Conservation (phyloP, 1,139 yeast genomes). For the Nakaseomyces delphensis region DNA sequence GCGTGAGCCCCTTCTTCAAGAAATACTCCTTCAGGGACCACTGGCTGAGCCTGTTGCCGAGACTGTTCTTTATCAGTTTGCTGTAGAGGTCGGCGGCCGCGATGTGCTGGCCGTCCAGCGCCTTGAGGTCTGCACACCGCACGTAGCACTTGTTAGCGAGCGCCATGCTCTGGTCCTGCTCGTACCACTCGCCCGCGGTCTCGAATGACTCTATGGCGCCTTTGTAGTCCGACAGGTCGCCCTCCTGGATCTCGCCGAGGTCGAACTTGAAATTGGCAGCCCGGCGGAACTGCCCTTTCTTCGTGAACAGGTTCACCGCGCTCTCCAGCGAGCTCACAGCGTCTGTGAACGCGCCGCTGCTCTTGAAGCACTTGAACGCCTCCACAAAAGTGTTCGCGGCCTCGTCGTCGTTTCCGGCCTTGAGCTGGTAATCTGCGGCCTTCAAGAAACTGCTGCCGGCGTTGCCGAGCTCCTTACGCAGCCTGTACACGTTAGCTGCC, state of each 20-base stretch:
- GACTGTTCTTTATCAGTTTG: constrained; percentile 62
- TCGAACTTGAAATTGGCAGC: constrained; percentile 93
- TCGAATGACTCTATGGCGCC: constrained; percentile 75
- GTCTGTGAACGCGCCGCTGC: constrained; percentile 58
- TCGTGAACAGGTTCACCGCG: constrained; percentile 78
- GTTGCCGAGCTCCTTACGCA: constrained; percentile 54
- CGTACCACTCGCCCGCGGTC: constrained; percentile 93
- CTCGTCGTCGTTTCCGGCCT: constrained; percentile 76
- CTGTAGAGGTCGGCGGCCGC: constrained; percentile 73
- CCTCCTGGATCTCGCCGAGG: constrained; percentile 78
- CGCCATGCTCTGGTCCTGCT: constrained; percentile 89
- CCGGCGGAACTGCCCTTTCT: constrained; percentile 89
- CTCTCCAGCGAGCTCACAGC: constrained; percentile 69
- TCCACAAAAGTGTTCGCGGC: constrained; percentile 88
- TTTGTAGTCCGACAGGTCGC: constrained; percentile 52
- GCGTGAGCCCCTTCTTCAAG: constrained; percentile 72
- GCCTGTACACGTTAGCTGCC: constrained; percentile 81
- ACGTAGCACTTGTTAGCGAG: constrained; percentile 78
- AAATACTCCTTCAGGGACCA: constrained; percentile 94
- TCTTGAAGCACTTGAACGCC: constrained; percentile 79
- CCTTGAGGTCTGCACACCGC: constrained; percentile 84
- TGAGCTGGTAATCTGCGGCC: constrained; percentile 73
- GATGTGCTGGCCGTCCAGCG: constrained; percentile 61
- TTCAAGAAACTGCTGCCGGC: constrained; percentile 82
- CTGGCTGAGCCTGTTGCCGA: constrained; percentile 67